Percentiles rank a stretch among this genome's conserved stretches.
These are phyloP conservation scores for Mycosphaerella sp. DNA, from an alignment of 2,329 filamentous ascomycete species.

Conservation along the genomic window DNA sequence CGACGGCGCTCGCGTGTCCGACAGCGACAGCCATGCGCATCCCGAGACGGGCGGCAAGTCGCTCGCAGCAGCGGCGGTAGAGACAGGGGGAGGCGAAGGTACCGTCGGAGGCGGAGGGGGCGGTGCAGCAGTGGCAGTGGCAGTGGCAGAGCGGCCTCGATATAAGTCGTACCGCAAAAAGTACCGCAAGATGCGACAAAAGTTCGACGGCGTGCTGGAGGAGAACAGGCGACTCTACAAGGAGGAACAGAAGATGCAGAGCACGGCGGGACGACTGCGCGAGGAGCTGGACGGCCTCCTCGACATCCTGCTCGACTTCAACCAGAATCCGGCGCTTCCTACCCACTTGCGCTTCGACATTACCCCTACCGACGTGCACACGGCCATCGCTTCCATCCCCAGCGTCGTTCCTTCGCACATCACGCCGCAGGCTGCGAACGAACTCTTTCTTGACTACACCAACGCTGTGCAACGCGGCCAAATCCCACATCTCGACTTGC, in stretches of 20 bases:
- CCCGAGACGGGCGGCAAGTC: constrained; percentile 21
- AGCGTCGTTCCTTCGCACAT: constrained; percentile 42
- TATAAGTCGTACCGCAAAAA: constrained; percentile 59
- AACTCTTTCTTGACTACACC: constrained; percentile 31
- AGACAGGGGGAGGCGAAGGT: too few relatives aligned
- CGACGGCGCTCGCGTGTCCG: constrained; percentile 21
- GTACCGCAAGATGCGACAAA: constrained; percentile 81
- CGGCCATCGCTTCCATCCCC: constrained; percentile 50
- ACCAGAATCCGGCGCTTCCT: constrained; percentile 57
- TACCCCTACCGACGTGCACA: constrained; percentile 65
- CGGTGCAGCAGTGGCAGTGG: background rate
- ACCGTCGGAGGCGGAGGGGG: too few relatives aligned
- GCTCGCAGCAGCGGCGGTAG: constrained; percentile 14
- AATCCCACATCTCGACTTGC: constrained; percentile 29
- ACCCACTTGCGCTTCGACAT: constrained; percentile 50
- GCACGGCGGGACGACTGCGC: constrained; percentile 73
- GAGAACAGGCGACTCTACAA: constrained; percentile 77
- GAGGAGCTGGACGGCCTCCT: constrained; percentile 90
- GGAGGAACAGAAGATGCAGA: constrained; percentile 71
- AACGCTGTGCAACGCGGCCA: constrained; percentile 31
- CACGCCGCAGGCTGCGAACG: constrained; percentile 30
- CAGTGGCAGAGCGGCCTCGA: constrained; percentile 17
- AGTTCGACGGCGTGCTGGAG: constrained; percentile 70
- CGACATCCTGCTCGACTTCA: constrained; percentile 83
- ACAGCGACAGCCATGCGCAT: constrained; percentile 28